phyloP scores from a whole-genome alignment of 768 basidiomycete species.

The Trametes punicea region DNA sequence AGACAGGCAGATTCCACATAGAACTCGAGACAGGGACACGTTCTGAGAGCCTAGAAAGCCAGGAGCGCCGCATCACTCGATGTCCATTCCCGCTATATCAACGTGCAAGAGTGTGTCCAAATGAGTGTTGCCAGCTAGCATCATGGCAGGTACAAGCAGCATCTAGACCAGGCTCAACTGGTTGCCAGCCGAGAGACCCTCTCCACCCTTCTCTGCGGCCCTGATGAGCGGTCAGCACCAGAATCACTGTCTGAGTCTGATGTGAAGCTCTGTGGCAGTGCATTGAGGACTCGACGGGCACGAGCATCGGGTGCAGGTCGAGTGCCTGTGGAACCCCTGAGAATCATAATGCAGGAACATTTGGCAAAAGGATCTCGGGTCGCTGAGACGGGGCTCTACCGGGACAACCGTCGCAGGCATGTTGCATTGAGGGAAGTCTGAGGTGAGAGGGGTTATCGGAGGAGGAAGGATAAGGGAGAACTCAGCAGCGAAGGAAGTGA shows the following conservation, averaged over 20 bases:
- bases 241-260: slow-evolving; percentile 59
- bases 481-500: slow-evolving; percentile 80
- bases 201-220: slow-evolving; percentile 69
- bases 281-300: slow-evolving; percentile 82
- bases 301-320: slow-evolving; percentile 69
- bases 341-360: slow-evolving; percentile 67
- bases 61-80: too few species aligned
- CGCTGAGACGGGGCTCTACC: slow-evolving; percentile 46
- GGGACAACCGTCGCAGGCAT: slow-evolving; percentile 65
- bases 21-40: too few species aligned
- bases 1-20: too few species aligned
- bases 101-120: too few species aligned
- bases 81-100: too few species aligned
- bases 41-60: too few species aligned
- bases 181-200: slow-evolving; percentile 81
- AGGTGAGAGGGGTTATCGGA: slow-evolving; percentile 77
- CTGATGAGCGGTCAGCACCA: slow-evolving; percentile 62
- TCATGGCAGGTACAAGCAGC: too few species aligned
- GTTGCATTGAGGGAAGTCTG: slow-evolving; percentile 78
- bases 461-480: slow-evolving; percentile 89
- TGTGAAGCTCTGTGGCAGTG: slow-evolving; percentile 73
- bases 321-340: slow-evolving; percentile 66
- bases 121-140: too few species aligned
- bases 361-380: slow-evolving; percentile 46
- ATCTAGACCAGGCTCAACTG: slow-evolving; percentile 73